Evolutionary conservation across 768 basidiomycete species (phyloP).

Genomic region (Suillus paluster): DNA sequence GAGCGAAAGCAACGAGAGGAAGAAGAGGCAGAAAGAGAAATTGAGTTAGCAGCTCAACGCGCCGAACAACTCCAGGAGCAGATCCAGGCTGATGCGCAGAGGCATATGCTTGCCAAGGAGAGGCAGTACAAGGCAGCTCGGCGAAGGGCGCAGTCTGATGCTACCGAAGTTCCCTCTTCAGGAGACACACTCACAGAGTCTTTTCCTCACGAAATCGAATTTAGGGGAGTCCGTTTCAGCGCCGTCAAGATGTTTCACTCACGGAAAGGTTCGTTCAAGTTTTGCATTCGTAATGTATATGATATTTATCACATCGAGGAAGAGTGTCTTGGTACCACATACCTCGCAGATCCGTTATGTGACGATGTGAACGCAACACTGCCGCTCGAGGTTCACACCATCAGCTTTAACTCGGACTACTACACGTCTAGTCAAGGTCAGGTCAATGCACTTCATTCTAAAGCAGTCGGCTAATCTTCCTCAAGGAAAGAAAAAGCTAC

Average conservation of each 20-base stretch:
- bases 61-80: conserved; percentile 67
- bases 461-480: background rate
- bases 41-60: conserved; percentile 53
- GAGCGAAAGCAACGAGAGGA: conserved; percentile 58
- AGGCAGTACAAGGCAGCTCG: conserved; percentile 55
- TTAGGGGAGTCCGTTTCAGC: conserved; percentile 62
- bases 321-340: conserved; percentile 71
- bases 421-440: conserved; percentile 69
- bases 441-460: background rate
- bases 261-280: conserved; percentile 52
- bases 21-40: conserved; percentile 56
- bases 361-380: conserved; percentile 62
- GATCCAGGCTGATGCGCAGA: conserved; percentile 66
- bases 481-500: conserved; percentile 69
- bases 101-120: conserved; percentile 51
- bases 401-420: conserved; percentile 70
- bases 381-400: conserved; percentile 69
- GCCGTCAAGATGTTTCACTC: conserved; percentile 77
- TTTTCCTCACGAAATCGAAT: conserved; percentile 59
- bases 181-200: conserved; percentile 62
- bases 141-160: conserved; percentile 69
- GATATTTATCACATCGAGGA: conserved; percentile 3
- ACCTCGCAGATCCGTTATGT: conserved; percentile 76
- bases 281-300: background rate
- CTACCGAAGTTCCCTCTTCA: conserved; percentile 61